Base-by-base conservation (phyloP, 2,329 filamentous ascomycete species). In the Westerdykella aurantiaca region DNA sequence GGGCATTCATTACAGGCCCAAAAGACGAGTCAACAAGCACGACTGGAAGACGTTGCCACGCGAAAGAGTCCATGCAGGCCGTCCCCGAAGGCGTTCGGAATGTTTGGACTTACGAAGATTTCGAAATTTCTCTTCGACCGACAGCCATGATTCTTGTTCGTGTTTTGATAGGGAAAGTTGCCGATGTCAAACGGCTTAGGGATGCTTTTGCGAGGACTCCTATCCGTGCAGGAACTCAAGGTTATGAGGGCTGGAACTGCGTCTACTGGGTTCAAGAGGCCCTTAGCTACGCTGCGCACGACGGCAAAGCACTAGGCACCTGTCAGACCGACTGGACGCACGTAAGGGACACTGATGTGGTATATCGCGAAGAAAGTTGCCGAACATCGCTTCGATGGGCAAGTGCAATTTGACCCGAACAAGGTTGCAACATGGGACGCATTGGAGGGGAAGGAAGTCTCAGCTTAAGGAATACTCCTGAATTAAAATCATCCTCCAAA, bases 261-360 rank as follows among this genome's bases (percentile, higher is more conserved):
- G 66, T 73, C 0, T 47, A 21, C 0, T 74, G 69, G 71, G 64
- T 72, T 3, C 60, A 65, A 44, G 69, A 74, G 49, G 70, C 69
- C 3, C 47, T 73, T 25, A 47, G 63, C 42, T 44, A 13, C 4
- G 41, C 67, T 7, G 14, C 55, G 39, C 41, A 45, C 13, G 64
- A 70, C 47, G 41, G 41, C 0, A 62, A 59, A 31, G 58, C 52
- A 37, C 6, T 72, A 17, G 64, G 64, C 9, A 68, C 57, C 4
- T 58, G 51, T 14, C 51, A 59, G 1, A 31, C 48, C 2, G 52
- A 64, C 29, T 73, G 69, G 70, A 41, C 52, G 4, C 48, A 21
- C 6, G 58, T 72, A 3, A 58, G 66, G 6, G 56, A 66, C 33
- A 52, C 52, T 2, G 64, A 61, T 6, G 68, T 73, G 63, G 50